These are phyloP conservation scores for Cladosporium sp. DNA, from an alignment of 2,329 filamentous ascomycete species.

Conservation along the genomic window DNA sequence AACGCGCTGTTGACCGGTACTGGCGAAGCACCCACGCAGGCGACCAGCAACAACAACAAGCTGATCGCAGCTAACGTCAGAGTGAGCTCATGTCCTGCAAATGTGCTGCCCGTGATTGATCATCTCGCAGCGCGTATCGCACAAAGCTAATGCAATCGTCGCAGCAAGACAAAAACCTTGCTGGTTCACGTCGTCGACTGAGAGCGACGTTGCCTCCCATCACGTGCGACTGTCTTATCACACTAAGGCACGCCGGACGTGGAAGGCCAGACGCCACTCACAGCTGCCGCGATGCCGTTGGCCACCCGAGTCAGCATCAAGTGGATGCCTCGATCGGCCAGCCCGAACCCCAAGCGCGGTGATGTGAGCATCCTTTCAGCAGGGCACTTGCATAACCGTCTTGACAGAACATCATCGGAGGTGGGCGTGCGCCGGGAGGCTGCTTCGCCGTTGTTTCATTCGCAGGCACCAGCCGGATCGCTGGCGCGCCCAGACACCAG, in stretches of 20 bases:
- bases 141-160: slow-evolving; percentile 10
- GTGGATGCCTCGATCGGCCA: slow-evolving; percentile 3
- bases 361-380: not conserved
- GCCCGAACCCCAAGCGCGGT: not conserved
- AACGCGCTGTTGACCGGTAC: slow-evolving; percentile 52
- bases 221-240: not conserved
- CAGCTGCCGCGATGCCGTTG: not conserved
- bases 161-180: slow-evolving; percentile 3
- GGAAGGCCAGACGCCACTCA: slow-evolving; percentile 3
- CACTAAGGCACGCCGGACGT: not conserved
- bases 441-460: not conserved
- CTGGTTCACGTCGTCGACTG: not conserved
- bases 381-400: slow-evolving; percentile 6
- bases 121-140: not conserved
- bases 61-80: slow-evolving; percentile 11
- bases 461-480: not conserved
- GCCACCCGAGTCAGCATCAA: slow-evolving; percentile 2
- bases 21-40: slow-evolving; percentile 43
- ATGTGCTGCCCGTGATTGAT: not conserved
- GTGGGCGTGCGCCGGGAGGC: not conserved
- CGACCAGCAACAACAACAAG: not conserved
- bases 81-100: not conserved
- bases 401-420: not conserved
- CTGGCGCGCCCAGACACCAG: not conserved
- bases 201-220: slow-evolving; percentile 2